phyloP scores from a whole-genome alignment of 768 basidiomycete species.

The Mrakia blollopis region DNA sequence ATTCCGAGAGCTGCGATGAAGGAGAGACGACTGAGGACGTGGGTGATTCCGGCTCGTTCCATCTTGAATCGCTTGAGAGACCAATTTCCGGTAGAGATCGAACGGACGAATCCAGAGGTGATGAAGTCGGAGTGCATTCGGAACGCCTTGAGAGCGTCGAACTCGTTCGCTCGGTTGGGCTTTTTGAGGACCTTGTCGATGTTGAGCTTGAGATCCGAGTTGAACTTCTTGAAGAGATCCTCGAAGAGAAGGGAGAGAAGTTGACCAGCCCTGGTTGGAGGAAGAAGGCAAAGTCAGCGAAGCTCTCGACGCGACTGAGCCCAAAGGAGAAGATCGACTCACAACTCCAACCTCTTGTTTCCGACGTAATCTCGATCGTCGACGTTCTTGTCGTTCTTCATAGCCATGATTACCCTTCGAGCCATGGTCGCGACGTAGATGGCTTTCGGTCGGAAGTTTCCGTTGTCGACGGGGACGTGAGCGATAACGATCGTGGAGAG shows the following conservation, averaged over 20 bases:
- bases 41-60: conserved; percentile 97
- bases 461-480: conserved; percentile 82
- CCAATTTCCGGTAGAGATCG: conserved; percentile 99
- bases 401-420: conserved; percentile 87
- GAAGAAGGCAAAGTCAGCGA: conserved; percentile 9
- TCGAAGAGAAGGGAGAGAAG: conserved; percentile 92
- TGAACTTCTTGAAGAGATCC: conserved; percentile 98
- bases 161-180: conserved; percentile 85
- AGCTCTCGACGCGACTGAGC: background rate
- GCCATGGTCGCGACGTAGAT: conserved; percentile 98
- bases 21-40: conserved; percentile 87
- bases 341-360: conserved; percentile 97
- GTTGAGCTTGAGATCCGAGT: conserved; percentile 84
- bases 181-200: conserved; percentile 98
- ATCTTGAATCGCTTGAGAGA: conserved; percentile 98
- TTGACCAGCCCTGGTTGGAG: conserved; percentile 74
- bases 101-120: conserved; percentile 89
- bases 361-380: conserved; percentile 99
- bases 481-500: conserved; percentile 96
- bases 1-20: conserved; percentile 98
- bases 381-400: conserved; percentile 93
- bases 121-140: conserved; percentile 94
- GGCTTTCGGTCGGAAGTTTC: conserved; percentile 89
- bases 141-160: conserved; percentile 91
- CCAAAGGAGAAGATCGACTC: conserved; percentile 43